Evolutionary conservation across 2,329 filamentous ascomycete species (phyloP).

Genomic region (Aspergillus aculeatus): DNA sequence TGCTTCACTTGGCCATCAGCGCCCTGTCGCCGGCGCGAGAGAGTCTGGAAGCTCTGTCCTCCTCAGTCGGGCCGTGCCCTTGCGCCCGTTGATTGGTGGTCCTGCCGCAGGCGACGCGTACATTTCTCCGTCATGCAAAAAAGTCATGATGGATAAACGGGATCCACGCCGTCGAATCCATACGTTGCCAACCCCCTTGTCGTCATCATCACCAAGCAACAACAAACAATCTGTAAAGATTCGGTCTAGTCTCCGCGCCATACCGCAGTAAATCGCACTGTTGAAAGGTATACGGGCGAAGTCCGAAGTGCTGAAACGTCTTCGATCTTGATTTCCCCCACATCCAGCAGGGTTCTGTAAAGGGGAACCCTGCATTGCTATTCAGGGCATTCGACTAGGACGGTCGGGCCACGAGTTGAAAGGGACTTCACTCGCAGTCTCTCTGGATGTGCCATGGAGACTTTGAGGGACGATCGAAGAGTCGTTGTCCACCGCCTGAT

Average conservation of each 20-base stretch:
- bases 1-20: neutral
- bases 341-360: neutral
- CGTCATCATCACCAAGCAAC: neutral
- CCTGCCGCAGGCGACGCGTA: conserved; percentile 3
- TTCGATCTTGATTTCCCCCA: neutral
- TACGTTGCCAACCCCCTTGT: neutral
- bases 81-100: conserved; percentile 1
- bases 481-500: neutral
- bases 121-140: conserved; percentile 5
- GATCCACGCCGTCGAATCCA: no score
- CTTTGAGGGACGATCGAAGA: neutral
- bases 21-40: neutral
- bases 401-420: no score
- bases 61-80: conserved; percentile 6
- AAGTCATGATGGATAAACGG: no score
- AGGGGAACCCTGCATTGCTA: neutral
- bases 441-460: no score
- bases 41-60: conserved; percentile 13
- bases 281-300: neutral
- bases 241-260: neutral
- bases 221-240: neutral
- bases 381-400: neutral
- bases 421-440: no score
- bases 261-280: neutral
- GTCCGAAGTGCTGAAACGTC: neutral